Percentiles rank a stretch among this genome's conserved stretches.
These are phyloP conservation scores for Brassica cretica DNA, from an alignment of 345 rosid species.

Conservation along the genomic window DNA sequence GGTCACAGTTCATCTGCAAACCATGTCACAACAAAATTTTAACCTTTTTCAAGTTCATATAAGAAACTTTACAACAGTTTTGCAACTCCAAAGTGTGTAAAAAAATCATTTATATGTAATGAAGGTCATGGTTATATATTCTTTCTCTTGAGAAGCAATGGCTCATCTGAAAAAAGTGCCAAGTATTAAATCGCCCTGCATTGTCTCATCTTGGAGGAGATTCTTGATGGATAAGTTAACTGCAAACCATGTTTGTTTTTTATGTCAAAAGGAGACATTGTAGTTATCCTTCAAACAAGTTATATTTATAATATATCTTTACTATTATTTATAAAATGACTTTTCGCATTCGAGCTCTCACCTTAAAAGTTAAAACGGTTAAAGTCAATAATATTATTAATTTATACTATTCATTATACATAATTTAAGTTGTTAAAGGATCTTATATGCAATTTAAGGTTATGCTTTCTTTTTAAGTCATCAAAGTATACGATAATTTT, in stretches of 20 bases:
- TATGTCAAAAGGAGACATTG: neutral
- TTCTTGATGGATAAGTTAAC: slow-evolving; percentile 5
- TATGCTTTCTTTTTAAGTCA: no score
- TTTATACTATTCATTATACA: no score
- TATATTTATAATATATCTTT: neutral
- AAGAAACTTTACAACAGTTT: neutral
- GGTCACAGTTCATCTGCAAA: slow-evolving; percentile 68
- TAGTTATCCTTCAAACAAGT: neutral
- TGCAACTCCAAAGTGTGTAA: neutral
- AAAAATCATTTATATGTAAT: neutral
- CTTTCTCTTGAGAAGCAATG: slow-evolving; percentile 52
- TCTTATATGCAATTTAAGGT: no score
- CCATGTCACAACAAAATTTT: slow-evolving; percentile 68
- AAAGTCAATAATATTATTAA: no score
- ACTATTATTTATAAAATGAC: no score
- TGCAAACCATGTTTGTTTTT: neutral
- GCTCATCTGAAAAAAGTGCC: slow-evolving; percentile 24
- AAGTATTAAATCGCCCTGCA: slow-evolving; percentile 40
- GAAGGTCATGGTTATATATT: slow-evolving; percentile 69
- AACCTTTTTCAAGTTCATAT: neutral
- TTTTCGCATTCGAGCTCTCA: no score
- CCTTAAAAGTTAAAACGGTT: no score
- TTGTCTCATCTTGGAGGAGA: slow-evolving; percentile 38
- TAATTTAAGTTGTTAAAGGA: no score
- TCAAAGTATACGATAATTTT: no score